These are phyloP conservation scores for Colletotrichum eremochloae DNA, from an alignment of 2,329 filamentous ascomycete genomes.

Conservation along the genomic window DNA sequence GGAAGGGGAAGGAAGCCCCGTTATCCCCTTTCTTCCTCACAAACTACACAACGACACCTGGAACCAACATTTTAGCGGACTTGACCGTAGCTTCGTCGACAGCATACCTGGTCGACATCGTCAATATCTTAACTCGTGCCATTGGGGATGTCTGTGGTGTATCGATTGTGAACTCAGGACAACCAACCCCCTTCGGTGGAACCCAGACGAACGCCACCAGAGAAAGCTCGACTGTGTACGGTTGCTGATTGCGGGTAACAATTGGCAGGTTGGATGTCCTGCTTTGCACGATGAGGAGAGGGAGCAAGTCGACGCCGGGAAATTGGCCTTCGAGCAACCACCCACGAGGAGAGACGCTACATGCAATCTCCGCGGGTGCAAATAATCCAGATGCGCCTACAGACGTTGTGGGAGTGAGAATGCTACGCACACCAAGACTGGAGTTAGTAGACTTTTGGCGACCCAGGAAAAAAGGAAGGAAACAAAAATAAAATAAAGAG, in stretches of 20 bases:
- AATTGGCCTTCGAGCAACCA: too few species aligned
- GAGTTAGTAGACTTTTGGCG: neutral
- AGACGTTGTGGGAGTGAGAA: neutral
- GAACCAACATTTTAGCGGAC: too few species aligned
- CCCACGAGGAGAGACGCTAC: too few species aligned
- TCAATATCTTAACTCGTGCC: neutral
- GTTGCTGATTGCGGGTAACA: neutral
- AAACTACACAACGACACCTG: neutral
- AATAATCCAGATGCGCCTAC: neutral
- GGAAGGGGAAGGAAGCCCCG: constrained; percentile 7
- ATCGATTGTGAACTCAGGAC: neutral
- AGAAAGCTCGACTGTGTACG: neutral
- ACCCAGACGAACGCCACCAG: neutral
- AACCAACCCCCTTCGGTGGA: neutral
- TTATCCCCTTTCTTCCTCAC: neutral
- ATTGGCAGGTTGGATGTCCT: neutral
- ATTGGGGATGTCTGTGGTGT: neutral
- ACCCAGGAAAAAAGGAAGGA: neutral
- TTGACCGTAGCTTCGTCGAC: neutral
- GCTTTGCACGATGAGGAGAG: neutral
- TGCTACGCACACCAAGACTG: neutral
- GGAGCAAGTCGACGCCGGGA: neutral
- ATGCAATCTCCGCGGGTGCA: neutral
- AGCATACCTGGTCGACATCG: neutral
- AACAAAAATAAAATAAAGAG: neutral